These are phyloP conservation scores for Mediolabrus comicus DNA, from an alignment of 108 stramenopile genomes.

Conservation along the genomic window DNA sequence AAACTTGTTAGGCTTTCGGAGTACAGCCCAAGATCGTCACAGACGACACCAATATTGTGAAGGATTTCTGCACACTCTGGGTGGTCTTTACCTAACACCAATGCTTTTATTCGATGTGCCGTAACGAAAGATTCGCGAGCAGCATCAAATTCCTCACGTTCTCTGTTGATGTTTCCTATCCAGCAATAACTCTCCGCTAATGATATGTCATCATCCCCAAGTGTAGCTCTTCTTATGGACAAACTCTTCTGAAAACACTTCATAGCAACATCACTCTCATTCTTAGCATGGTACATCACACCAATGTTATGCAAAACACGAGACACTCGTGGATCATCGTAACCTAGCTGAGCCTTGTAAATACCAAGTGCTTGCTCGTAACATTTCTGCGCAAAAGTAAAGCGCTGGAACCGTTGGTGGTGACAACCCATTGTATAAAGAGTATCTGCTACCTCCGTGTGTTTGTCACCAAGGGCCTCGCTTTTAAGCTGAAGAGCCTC, in stretches of 20 bases:
- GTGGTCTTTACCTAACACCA: slow-evolving; percentile 35
- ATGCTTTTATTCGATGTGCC: slow-evolving; percentile 42
- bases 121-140: slow-evolving; percentile 42
- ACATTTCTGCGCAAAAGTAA: slow-evolving; percentile 35
- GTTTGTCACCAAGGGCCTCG: slow-evolving; percentile 36
- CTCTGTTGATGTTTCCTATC: slow-evolving; percentile 61
- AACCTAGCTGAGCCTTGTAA: slow-evolving; percentile 40
- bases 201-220: slow-evolving; percentile 27
- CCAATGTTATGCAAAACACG: slow-evolving; percentile 48
- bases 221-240: slow-evolving; percentile 23
- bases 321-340: slow-evolving; percentile 34
- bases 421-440: slow-evolving; percentile 41
- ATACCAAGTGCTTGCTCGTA: slow-evolving; percentile 53
- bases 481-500: slow-evolving; percentile 43
- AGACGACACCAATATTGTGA: slow-evolving; percentile 52
- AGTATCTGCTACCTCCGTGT: slow-evolving; percentile 48
- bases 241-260: slow-evolving; percentile 46
- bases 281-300: slow-evolving; percentile 42
- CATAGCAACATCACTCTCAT: slow-evolving; percentile 33
- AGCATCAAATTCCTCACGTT: slow-evolving; percentile 27
- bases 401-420: slow-evolving; percentile 39
- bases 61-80: slow-evolving; percentile 46
- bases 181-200: slow-evolving; percentile 54
- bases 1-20: slow-evolving; percentile 32
- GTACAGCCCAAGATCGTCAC: slow-evolving; percentile 37